Percentiles rank a stretch among this genome's conserved stretches.
These are phyloP conservation scores for Cruciata laevipes DNA, from an alignment of 257 asterid species.

Conservation along the genomic window DNA sequence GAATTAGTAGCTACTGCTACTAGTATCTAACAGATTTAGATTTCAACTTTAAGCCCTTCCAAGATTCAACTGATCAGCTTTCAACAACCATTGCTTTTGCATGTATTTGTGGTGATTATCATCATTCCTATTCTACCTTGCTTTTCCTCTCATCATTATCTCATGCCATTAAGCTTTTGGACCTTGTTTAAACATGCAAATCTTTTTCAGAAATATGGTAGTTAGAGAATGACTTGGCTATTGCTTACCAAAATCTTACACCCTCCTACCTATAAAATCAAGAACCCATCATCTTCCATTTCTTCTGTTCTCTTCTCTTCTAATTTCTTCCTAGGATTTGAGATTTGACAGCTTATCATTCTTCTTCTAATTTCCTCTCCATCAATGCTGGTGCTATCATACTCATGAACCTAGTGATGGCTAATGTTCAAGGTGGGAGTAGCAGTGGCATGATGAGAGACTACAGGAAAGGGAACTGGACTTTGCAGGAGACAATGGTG, in stretches of 20 bases:
- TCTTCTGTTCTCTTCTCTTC: background rate
- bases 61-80: constrained; percentile 13
- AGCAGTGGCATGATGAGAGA: constrained; percentile 40
- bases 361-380: background rate
- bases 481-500: constrained; percentile 70
- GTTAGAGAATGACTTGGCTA: background rate
- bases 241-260: background rate
- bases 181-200: constrained; percentile 3
- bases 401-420: constrained; percentile 44
- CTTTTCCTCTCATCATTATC: constrained; percentile 5
- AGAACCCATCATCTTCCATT: background rate
- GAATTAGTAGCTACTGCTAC: constrained; percentile 15
- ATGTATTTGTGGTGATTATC: constrained; percentile 9
- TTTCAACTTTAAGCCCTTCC: constrained; percentile 20
- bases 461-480: constrained; percentile 95
- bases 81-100: background rate
- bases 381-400: constrained; percentile 4
- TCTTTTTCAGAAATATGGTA: background rate
- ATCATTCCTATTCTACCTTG: background rate
- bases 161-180: background rate
- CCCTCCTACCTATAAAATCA: background rate
- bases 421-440: constrained; percentile 25
- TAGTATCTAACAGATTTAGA: constrained; percentile 23
- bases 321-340: background rate
- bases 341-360: background rate